Evolutionary conservation across 768 basidiomycete genomes (phyloP).

Genomic region (Gloeophyllum trabeum): DNA sequence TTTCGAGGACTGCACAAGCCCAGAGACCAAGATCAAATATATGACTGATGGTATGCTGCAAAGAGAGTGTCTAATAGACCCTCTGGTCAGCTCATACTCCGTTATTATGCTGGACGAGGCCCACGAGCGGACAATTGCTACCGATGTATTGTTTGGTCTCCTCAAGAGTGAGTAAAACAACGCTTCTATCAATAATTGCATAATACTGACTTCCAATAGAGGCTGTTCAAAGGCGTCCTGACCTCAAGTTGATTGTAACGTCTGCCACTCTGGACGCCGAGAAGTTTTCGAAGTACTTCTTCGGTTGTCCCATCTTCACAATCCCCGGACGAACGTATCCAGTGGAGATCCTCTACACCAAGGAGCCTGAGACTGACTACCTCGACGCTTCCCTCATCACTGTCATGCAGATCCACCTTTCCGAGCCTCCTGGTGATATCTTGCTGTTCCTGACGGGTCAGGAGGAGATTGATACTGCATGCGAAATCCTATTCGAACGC

Average conservation of each 20-base stretch:
- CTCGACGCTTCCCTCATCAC: conserved; percentile 97
- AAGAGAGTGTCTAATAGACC: conserved; percentile 93
- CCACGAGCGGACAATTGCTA: conserved; percentile 97
- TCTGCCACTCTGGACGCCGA: conserved; percentile 99
- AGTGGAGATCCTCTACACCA: conserved; percentile 96
- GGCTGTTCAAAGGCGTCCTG: conserved; percentile 87
- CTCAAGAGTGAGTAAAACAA: conserved; percentile 65
- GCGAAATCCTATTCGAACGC: conserved; percentile 94
- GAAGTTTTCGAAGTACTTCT: conserved; percentile 99
- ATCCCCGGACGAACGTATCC: conserved; percentile 99
- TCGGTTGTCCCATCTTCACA: conserved; percentile 96
- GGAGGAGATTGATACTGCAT: conserved; percentile 96
- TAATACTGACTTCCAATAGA: conserved; percentile 28
- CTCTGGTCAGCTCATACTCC: conserved; percentile 84
- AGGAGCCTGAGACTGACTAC: conserved; percentile 96
- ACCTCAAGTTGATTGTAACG: conserved; percentile 95
- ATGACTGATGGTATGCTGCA: conserved; percentile 99
- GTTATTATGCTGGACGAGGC: conserved; percentile 99
- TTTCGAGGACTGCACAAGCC: conserved; percentile 98
- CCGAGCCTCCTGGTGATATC: conserved; percentile 94
- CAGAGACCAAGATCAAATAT: conserved; percentile 98
- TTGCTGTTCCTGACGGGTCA: conserved; percentile 97
- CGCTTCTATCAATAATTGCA: neutral
- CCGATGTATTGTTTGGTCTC: conserved; percentile 94
- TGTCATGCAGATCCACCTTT: conserved; percentile 98